phyloP scores from a whole-genome alignment of 352 stramenopile species.

The Blastocystis sp. region DNA sequence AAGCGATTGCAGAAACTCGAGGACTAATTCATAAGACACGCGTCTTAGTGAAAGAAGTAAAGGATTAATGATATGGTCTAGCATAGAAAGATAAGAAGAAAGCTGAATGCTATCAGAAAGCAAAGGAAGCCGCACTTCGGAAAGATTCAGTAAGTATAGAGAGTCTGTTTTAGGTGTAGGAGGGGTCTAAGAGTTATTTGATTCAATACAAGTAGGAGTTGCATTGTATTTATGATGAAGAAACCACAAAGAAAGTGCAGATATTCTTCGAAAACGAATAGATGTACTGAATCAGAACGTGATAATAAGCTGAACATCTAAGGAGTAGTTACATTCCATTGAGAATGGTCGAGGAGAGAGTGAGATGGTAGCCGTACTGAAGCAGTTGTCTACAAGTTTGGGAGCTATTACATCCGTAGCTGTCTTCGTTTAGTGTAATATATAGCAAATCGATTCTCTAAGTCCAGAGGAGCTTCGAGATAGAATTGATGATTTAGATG shows the following conservation, averaged over 20 bases:
- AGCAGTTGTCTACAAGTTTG: background rate
- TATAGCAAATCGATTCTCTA: constrained; percentile 3
- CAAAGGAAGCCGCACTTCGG: background rate
- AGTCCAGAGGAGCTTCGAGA: constrained; percentile 14
- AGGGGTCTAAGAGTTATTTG: background rate
- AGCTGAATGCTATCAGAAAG: background rate
- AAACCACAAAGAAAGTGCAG: background rate
- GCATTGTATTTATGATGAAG: background rate
- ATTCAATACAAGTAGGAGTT: background rate
- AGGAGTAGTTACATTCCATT: constrained; percentile 35
- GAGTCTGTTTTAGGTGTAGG: background rate
- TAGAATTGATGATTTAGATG: constrained; percentile 69
- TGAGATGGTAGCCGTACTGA: background rate
- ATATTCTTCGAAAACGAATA: background rate
- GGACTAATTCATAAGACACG: background rate
- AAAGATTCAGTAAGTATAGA: background rate
- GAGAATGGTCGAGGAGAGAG: background rate
- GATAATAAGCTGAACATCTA: background rate
- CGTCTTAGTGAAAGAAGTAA: background rate
- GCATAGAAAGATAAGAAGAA: constrained; percentile 34
- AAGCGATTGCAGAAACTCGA: background rate
- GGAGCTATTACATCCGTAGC: background rate
- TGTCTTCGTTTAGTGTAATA: background rate
- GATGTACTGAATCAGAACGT: background rate
- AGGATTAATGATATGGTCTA: background rate